Evolutionary conservation across 208 protist species (phyloP).

Genomic region (Trypanosoma avium): DNA sequence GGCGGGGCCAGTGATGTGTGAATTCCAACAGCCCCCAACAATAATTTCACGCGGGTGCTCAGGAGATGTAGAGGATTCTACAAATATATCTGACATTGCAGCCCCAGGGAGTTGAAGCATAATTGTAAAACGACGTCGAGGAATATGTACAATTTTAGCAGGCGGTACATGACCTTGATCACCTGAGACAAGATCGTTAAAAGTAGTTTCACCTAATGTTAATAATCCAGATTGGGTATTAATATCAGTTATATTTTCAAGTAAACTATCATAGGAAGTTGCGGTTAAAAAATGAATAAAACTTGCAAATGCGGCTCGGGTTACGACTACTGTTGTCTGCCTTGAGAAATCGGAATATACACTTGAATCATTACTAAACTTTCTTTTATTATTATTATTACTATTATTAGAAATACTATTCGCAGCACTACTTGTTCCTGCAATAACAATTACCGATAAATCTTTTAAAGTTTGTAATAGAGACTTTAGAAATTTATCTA

Average conservation of each 20-base stretch:
- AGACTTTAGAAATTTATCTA: conserved; percentile 13
- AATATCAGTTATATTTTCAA: background rate
- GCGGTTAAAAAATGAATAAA: conserved; percentile 22
- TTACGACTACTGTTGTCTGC: background rate
- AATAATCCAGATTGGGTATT: too few species aligned
- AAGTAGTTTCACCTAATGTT: too few species aligned
- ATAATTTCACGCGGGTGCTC: conserved; percentile 16
- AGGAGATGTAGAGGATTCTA: background rate
- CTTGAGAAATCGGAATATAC: background rate
- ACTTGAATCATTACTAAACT: background rate
- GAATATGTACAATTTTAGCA: conserved; percentile 17
- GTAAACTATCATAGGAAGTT: conserved; percentile 1
- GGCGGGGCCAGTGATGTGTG: conserved; percentile 3
- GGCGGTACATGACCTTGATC: conserved; percentile 15
- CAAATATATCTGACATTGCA: conserved; percentile 12
- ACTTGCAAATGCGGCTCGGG: conserved; percentile 8
- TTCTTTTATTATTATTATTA: too few species aligned
- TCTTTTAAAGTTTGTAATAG: conserved; percentile 21
- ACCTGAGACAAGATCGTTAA: background rate
- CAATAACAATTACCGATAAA: conserved; percentile 1
- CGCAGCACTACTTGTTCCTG: too few species aligned
- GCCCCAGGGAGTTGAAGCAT: conserved; percentile 24
- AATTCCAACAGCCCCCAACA: conserved; percentile 20
- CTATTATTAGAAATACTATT: too few species aligned
- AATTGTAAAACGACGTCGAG: conserved; percentile 20